These are phyloP conservation scores for Boletus eberwhitei DNA, from an alignment of 768 basidiomycete species.

Conservation along the genomic window DNA sequence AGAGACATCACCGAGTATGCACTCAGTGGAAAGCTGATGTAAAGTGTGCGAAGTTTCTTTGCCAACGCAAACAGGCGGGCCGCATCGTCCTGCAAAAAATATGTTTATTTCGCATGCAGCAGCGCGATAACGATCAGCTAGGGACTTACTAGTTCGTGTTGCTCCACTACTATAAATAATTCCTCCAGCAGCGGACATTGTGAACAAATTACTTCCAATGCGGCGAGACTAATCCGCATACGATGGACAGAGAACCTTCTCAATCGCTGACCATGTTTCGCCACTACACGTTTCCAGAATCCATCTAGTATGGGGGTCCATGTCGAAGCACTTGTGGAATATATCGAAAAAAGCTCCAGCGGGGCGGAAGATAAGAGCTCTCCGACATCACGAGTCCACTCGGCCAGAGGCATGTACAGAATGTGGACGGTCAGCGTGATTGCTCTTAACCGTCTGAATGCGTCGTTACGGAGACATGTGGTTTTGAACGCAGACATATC, in stretches of 20 bases:
- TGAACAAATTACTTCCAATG: slow-evolving; percentile 52
- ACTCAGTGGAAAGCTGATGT: slow-evolving; percentile 51
- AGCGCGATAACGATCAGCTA: background rate
- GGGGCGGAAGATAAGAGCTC: slow-evolving; percentile 47
- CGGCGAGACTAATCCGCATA: slow-evolving; percentile 50
- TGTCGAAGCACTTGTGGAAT: slow-evolving; percentile 44
- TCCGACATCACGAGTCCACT: slow-evolving; percentile 45
- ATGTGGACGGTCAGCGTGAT: slow-evolving; percentile 55
- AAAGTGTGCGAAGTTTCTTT: slow-evolving; percentile 49
- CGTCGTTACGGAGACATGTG: slow-evolving; percentile 32
- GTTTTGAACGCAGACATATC: slow-evolving; percentile 48
- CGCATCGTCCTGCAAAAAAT: slow-evolving; percentile 16
- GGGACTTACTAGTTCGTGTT: slow-evolving; percentile 41
- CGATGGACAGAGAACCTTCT: slow-evolving; percentile 61
- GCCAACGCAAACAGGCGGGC: slow-evolving; percentile 41
- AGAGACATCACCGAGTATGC: slow-evolving; percentile 13
- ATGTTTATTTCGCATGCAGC: background rate
- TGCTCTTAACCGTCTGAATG: slow-evolving; percentile 46
- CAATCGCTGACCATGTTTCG: slow-evolving; percentile 49
- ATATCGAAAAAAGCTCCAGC: slow-evolving; percentile 61
- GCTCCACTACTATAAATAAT: slow-evolving; percentile 58
- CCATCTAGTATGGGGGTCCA: slow-evolving; percentile 39
- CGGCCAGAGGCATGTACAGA: slow-evolving; percentile 29
- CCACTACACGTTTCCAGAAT: slow-evolving; percentile 52
- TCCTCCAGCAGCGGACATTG: slow-evolving; percentile 55